phyloP scores from a whole-genome alignment of 768 basidiomycete species.

The Naganishia vaughanmartiniae region DNA sequence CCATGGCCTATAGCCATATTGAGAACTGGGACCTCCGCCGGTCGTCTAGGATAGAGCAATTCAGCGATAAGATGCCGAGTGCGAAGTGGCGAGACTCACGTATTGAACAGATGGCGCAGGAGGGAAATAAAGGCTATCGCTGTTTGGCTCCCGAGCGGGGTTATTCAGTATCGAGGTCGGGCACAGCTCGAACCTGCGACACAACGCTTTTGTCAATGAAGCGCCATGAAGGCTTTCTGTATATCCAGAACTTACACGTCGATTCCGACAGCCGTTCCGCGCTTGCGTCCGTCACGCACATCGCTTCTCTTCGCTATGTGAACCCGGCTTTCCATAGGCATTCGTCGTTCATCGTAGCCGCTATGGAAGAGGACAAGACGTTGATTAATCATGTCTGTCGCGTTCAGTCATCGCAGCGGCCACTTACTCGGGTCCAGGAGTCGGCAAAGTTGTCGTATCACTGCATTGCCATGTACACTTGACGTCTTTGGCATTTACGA shows the following conservation, averaged over 20 bases:
- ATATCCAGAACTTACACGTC: constrained; percentile 41
- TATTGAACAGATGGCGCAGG: constrained; percentile 40
- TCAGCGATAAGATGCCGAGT: not conserved
- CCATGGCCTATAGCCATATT: constrained; percentile 32
- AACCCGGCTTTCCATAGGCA: constrained; percentile 74
- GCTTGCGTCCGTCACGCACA: constrained; percentile 46
- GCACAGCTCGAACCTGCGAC: constrained; percentile 46
- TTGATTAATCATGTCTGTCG: not conserved
- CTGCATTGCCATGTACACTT: constrained; percentile 86
- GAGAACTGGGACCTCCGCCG: constrained; percentile 28
- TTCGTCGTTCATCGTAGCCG: constrained; percentile 57
- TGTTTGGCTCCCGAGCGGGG: constrained; percentile 43
- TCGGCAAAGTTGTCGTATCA: constrained; percentile 45
- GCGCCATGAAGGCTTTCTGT: not conserved
- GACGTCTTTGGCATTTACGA: constrained; percentile 55
- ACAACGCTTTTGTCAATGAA: not conserved
- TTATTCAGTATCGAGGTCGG: constrained; percentile 48
- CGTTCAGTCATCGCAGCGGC: not conserved
- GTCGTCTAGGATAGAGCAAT: constrained; percentile 3
- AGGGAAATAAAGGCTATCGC: constrained; percentile 49
- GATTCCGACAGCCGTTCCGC: constrained; percentile 45
- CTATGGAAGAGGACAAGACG: constrained; percentile 12
- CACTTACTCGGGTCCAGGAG: constrained; percentile 55
- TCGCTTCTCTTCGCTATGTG: constrained; percentile 77
- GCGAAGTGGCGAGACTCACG: constrained; percentile 21